These are phyloP conservation scores for Ogataea pignaliae DNA, from an alignment of 805 yeast genomes.

Conservation along the genomic window DNA sequence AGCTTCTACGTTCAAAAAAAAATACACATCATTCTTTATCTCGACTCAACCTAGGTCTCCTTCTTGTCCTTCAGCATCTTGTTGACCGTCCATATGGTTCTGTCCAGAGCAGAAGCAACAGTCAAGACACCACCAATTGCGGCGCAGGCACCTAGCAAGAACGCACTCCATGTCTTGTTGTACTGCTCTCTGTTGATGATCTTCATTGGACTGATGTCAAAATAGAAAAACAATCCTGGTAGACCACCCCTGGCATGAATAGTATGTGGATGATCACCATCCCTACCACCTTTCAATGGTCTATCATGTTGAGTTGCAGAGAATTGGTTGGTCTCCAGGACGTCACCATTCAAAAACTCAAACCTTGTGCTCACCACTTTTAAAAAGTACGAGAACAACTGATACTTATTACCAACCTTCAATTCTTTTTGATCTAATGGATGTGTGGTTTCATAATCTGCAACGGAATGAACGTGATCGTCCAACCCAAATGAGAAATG, in stretches of 20 bases:
- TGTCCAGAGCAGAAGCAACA: conserved; percentile 84
- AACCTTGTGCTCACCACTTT: conserved; percentile 89
- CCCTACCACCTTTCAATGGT: conserved; percentile 81
- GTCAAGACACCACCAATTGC: conserved; percentile 92
- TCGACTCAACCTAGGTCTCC: conserved; percentile 28
- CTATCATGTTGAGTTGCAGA: conserved; percentile 85
- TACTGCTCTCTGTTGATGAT: conserved; percentile 78
- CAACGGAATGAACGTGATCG: conserved; percentile 31
- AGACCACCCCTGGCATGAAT: conserved; percentile 78
- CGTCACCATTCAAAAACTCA: conserved; percentile 54
- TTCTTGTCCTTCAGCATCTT: conserved; percentile 67
- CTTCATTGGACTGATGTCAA: conserved; percentile 90
- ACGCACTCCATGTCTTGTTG: conserved; percentile 76
- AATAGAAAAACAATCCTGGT: conserved; percentile 83
- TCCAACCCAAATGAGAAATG: conserved; percentile 77
- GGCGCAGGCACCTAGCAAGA: conserved; percentile 75
- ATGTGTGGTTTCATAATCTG: conserved; percentile 43
- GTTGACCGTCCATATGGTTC: conserved; percentile 86
- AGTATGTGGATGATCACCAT: conserved; percentile 87
- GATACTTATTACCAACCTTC: conserved; percentile 45
- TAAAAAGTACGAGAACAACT: conserved; percentile 70
- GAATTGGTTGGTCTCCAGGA: conserved; percentile 81
- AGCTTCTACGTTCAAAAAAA: no score
- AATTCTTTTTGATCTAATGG: conserved; percentile 60
- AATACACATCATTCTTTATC: no score